Base-by-base conservation (phyloP, 2,329 filamentous ascomycete genomes). In the Parafenestella ontariensis region DNA sequence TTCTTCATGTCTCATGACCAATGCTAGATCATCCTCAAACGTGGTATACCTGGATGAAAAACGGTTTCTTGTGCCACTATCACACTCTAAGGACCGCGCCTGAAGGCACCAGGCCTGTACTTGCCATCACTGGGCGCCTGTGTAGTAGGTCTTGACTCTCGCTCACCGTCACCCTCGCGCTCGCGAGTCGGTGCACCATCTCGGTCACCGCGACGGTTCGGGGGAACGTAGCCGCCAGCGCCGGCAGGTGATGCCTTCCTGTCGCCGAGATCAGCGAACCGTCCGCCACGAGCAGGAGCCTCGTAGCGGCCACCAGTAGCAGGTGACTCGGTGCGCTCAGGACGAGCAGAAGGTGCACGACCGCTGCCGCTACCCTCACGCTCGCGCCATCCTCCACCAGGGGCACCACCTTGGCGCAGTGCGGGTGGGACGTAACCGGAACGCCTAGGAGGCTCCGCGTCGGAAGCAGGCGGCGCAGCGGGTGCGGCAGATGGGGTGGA, bases 361-460 rank as follows among this genome's bases (percentile, higher is more conserved):
- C 66, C 69, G 36, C 71, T 72, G 29, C 67, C 65, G 21, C 52
- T 52, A 10, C 52, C 56, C 56, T 77, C 73, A 56, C 74, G 73
- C 57, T 75, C 66, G 23, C 72, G 62, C 76, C 76, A 77, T 56
- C 69, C 68, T 44, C 63, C 70, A 37, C 70, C 69, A 41, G 65
- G 70, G 54, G 67, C 68, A 29, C 66, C 69, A 33, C 64, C 73
- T 62, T 52, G 66, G 48, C 80, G 78, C 18, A 80, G 65, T 31
- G 75, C 75, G 51, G 80, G 79, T 34, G 80, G 81, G 5, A 83
- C 65, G 60, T 81, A 83, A 15, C 78, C 80, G 18, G 61, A 58
- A 52, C 73, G 66, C 68, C 76, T 78, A 40, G 75, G 73, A 67
- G 72, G 47, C 46, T 71, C 69, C 8, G 65, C 60, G 45, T 69